Base-by-base conservation (phyloP, 768 basidiomycete genomes). In the Asterophora lycoperdoides region DNA sequence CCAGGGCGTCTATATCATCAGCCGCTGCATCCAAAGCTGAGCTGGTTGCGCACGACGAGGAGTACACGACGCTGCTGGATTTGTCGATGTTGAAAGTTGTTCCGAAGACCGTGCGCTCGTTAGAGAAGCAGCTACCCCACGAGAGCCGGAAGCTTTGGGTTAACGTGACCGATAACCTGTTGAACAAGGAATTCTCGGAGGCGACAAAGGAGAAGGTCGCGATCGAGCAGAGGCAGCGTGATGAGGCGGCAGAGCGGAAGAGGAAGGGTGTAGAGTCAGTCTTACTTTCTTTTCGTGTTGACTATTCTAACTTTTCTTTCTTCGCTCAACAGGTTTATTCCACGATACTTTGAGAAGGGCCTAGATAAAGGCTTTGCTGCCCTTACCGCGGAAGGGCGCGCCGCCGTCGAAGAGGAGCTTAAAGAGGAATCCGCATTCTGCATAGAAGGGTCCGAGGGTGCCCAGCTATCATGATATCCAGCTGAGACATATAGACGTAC, bases 141-240 rank as follows among this genome's bases (percentile, higher is more conserved):
- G 96, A 98, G 72, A 94, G 92, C 53, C 73, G 93, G 50, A 81
- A 79, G 70, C 65, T 98, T 46, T 98, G 96, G 96, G 83, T 86
- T 48, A 77, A 64, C 45, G 89, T 97, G 17, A 95, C 94, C 43
- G 74, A 69, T 38, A 72, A 78, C 50, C 67, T 98, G 48, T 41
- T 89, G 37, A 77, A 70, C 61, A 98, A 96, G 77, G 89, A 94
- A 61, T 99, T 79, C 68, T 76, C 79, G 18, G 91, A 94, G 35
- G 96, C 96, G 44, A 97, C 92, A 49, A 88, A 77, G 73, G 80
- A 87, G 71, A 99, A 99, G 75, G 79, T 93, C 44, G 67, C 67
- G 4, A 95, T 99, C 48, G 96, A 99, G 70, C 95, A 98, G 77
- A 79, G 64, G 61, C 96, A 98, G 74, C 73, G 96, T 43, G 93